A percentile compares a stretch with the other conserved stretches of the same genome.
Conservation (phyloP, 2,329 filamentous ascomycete species). For the Teratosphaeria nubilosa region DNA sequence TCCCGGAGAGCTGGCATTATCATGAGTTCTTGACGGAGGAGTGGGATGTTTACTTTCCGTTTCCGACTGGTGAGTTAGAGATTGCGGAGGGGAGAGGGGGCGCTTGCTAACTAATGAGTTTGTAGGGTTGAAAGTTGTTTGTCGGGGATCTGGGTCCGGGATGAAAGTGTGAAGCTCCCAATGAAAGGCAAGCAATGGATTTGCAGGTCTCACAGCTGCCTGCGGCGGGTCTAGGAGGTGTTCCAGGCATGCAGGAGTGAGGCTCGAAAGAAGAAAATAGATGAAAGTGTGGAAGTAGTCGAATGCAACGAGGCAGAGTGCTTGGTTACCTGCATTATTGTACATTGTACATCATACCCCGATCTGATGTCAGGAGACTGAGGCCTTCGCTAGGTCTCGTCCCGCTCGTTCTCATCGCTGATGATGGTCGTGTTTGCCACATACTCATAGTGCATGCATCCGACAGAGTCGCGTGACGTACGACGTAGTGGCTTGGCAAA, state of each 20-base stretch:
- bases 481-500: neutral
- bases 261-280: too few relatives aligned
- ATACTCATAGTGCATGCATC: too few relatives aligned
- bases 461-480: neutral
- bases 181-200: neutral
- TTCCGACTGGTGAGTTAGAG: constrained; percentile 35
- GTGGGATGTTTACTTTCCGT: constrained; percentile 38
- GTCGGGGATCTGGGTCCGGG: neutral
- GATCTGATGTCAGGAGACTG: too few relatives aligned
- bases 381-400: too few relatives aligned
- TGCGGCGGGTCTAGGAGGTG: too few relatives aligned
- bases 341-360: too few relatives aligned
- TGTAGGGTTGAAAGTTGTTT: neutral
- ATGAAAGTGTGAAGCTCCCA: neutral
- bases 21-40: constrained; percentile 39
- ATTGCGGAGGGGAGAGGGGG: neutral
- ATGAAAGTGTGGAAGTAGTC: too few relatives aligned
- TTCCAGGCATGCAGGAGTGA: too few relatives aligned
- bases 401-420: too few relatives aligned
- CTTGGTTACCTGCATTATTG: too few relatives aligned
- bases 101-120: neutral
- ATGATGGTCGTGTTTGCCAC: too few relatives aligned
- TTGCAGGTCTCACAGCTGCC: neutral
- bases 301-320: too few relatives aligned
- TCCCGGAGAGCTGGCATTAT: constrained; percentile 26